These are phyloP conservation scores for Zygosaccharomyces bailii DNA, from an alignment of 805 yeast species.

Conservation along the genomic window DNA sequence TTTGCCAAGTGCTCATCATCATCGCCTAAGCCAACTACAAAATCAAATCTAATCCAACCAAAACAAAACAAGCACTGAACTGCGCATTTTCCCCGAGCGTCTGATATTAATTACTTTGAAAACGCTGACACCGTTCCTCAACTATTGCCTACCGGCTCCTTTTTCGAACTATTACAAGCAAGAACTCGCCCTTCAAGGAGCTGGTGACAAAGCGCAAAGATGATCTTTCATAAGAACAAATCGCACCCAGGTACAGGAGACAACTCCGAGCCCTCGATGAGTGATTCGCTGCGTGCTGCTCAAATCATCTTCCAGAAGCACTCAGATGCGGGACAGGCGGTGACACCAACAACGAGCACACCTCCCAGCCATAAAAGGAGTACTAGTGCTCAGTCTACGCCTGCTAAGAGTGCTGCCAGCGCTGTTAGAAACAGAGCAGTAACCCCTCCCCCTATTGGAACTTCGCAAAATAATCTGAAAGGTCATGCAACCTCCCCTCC, in stretches of 20 bases:
- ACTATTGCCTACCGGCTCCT: constrained; percentile 1
- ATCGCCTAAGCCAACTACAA: neutral
- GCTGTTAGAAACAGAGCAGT: neutral
- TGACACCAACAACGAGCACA: neutral
- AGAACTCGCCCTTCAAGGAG: neutral
- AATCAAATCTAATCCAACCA: neutral
- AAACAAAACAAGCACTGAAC: neutral
- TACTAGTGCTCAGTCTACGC: neutral
- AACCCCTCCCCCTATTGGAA: neutral
- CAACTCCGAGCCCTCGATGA: constrained; percentile 21
- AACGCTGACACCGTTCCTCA: neutral
- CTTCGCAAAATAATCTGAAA: neutral
- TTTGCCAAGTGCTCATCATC: neutral
- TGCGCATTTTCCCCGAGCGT: neutral
- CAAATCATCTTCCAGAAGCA: constrained; percentile 33
- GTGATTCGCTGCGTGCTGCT: constrained; percentile 31
- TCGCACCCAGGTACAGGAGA: constrained; percentile 13
- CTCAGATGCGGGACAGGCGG: constrained; percentile 7
- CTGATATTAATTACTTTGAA: neutral
- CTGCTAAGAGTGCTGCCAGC: constrained; percentile 2
- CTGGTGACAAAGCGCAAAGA: constrained; percentile 3
- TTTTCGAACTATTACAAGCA: neutral
- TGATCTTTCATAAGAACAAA: constrained; percentile 13
- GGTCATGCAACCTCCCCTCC: constrained; percentile 1
- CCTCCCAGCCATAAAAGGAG: neutral